phyloP scores from a whole-genome alignment of 108 stramenopile species.

The Cyclotella cryptica region DNA sequence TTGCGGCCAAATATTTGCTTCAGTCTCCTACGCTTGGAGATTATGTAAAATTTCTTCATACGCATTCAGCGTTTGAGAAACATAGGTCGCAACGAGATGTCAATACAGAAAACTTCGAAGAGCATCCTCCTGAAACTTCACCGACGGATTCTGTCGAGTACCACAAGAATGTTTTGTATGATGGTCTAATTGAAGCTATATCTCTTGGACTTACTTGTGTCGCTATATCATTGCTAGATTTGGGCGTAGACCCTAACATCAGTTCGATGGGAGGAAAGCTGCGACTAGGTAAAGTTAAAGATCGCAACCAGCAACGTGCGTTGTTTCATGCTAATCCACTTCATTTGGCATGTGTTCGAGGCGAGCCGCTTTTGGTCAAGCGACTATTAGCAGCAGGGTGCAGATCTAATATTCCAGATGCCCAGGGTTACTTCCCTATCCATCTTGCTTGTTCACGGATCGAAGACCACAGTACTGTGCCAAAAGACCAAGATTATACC shows the following conservation, averaged over 20 bases:
- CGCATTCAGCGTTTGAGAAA: slow-evolving; percentile 29
- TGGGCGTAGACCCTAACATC: slow-evolving; percentile 74
- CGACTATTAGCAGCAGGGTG: slow-evolving; percentile 58
- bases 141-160: not conserved
- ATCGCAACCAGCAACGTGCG: slow-evolving; percentile 44
- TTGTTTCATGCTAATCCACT: slow-evolving; percentile 67
- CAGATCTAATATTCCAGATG: slow-evolving; percentile 74
- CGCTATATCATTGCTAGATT: slow-evolving; percentile 60
- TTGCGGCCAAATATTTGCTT: slow-evolving; percentile 66
- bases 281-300: slow-evolving; percentile 41
- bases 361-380: slow-evolving; percentile 55
- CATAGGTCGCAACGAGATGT: not conserved
- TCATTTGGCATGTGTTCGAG: slow-evolving; percentile 76
- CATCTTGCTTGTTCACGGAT: slow-evolving; percentile 73
- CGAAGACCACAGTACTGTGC: not conserved
- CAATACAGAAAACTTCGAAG: not conserved
- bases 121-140: not conserved
- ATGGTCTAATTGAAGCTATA: slow-evolving; percentile 67
- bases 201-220: slow-evolving; percentile 58
- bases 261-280: slow-evolving; percentile 36
- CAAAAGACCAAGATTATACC: not conserved
- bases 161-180: slow-evolving; percentile 51
- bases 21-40: slow-evolving; percentile 63
- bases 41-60: slow-evolving; percentile 77
- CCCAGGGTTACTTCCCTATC: slow-evolving; percentile 71